These are phyloP conservation scores for Phytophthora sansomeana DNA, from an alignment of 352 stramenopile genomes.

Conservation along the genomic window DNA sequence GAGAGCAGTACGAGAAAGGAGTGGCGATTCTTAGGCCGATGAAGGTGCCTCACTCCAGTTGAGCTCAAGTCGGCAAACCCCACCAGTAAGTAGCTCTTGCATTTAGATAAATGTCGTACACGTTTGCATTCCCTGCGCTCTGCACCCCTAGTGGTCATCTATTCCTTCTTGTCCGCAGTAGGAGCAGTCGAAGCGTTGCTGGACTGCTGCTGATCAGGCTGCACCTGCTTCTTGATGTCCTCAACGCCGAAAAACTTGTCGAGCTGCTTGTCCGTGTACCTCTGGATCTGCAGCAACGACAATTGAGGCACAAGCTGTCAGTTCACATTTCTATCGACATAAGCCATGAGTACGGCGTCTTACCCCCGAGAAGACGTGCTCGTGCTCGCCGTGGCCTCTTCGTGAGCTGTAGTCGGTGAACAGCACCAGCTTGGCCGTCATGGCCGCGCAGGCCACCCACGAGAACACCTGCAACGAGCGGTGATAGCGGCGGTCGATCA, in stretches of 20 bases:
- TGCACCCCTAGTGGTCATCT: slow-evolving; percentile 10
- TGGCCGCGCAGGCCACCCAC: slow-evolving; percentile 77
- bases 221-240: slow-evolving; percentile 51
- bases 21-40: slow-evolving; percentile 1
- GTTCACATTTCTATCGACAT: background rate
- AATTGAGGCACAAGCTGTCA: slow-evolving; percentile 1
- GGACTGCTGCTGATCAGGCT: slow-evolving; percentile 18
- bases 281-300: slow-evolving; percentile 54
- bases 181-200: background rate
- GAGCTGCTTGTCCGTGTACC: slow-evolving; percentile 82
- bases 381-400: slow-evolving; percentile 53
- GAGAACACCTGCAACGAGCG: slow-evolving; percentile 87
- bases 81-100: slow-evolving; percentile 36
- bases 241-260: slow-evolving; percentile 91
- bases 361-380: slow-evolving; percentile 86
- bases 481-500: slow-evolving; percentile 90
- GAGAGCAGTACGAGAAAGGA: slow-evolving; percentile 15
- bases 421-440: slow-evolving; percentile 85
- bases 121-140: slow-evolving; percentile 17
- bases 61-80: slow-evolving; percentile 4
- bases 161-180: slow-evolving; percentile 31
- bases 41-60: slow-evolving; percentile 7
- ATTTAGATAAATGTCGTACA: slow-evolving; percentile 42
- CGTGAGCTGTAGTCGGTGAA: slow-evolving; percentile 84
- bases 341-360: background rate